Base-by-base conservation (phyloP, 805 yeast genomes). In the Zygosaccharomyces bailii region DNA sequence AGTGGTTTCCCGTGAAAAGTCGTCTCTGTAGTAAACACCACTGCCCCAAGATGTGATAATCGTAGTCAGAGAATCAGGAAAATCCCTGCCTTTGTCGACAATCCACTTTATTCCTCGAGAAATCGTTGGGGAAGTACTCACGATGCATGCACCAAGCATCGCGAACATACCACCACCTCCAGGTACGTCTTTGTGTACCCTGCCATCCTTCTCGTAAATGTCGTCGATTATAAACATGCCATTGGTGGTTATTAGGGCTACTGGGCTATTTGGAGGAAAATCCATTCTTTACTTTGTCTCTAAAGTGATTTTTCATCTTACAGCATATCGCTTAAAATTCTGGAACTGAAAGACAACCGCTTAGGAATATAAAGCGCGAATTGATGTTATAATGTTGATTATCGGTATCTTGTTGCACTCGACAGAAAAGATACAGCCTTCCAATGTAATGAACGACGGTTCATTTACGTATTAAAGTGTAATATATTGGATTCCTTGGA, bases 161-260 rank as follows among this genome's bases (percentile, higher is more conserved):
- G 89, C 89, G 61, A 76, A 90, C 0, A 91, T 78, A 0, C 95
- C 96, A 2, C 90, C 98, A 2, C 98, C 98, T 0, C 98, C 98
- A 37, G 86, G 71, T 5, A 90, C 72, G 59, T 86, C 48, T 62
- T 49, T 55, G 60, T 51, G 68, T 70, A 18, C 67, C 54, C 32
- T 46, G 50, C 52, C 71, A 44, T 45, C 67, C 40, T 50, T 66
- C 51, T 42, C 63, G 53, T 40, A 63, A 53, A 89, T 86, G 51
- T 87, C 96, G 63, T 90, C 98, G 13, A 90, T 75, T 56, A 91
- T 88, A 66, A 88, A 84, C 87, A 90, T 83, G 36, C 96, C 98
- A 70, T 86, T 70, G 1, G 95, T 75, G 16, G 84, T 73, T 56
- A 86, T 75, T 7, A 75, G 42, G 23, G 56, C 40, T 10, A 31